Evolutionary conservation across 1,284 basidiomycete species (phyloP).

Genomic region (Rhodotorula sp.): DNA sequence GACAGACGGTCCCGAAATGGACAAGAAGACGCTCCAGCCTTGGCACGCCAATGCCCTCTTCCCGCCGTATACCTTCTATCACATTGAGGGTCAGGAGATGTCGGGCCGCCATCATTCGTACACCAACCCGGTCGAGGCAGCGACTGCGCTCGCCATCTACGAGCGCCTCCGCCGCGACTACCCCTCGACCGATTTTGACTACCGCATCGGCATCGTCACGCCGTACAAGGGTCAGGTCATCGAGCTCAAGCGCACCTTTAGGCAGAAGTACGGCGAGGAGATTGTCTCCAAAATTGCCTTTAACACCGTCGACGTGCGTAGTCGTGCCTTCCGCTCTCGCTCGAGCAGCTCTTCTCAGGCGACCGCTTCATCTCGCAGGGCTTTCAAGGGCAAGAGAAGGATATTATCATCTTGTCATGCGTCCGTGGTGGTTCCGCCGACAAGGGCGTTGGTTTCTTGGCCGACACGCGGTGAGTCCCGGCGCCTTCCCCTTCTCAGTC

Average conservation of each 20-base stretch:
- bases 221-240: conserved; percentile 92
- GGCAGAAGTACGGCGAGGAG: conserved; percentile 67
- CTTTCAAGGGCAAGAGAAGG: conserved; percentile 97
- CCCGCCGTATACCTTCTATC: conserved; percentile 86
- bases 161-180: conserved; percentile 69
- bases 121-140: conserved; percentile 73
- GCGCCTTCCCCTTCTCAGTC: too few relatives aligned
- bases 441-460: conserved; percentile 80
- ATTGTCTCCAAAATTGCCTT: conserved; percentile 80
- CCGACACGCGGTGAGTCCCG: conserved; percentile 38
- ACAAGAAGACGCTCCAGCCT: conserved; percentile 69
- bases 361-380: conserved; percentile 57
- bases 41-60: conserved; percentile 84
- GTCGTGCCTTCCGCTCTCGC: neutral
- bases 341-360: neutral
- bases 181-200: conserved; percentile 53
- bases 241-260: conserved; percentile 73
- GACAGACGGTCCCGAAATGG: conserved; percentile 87
- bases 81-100: conserved; percentile 57
- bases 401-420: conserved; percentile 91
- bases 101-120: conserved; percentile 63
- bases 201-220: conserved; percentile 83
- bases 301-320: conserved; percentile 72
- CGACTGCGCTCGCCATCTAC: conserved; percentile 76
- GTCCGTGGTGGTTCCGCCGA: conserved; percentile 67